Base-by-base conservation (phyloP, 495 filamentous ascomycete genomes). In the Podospora bellae-mahoneyi region DNA sequence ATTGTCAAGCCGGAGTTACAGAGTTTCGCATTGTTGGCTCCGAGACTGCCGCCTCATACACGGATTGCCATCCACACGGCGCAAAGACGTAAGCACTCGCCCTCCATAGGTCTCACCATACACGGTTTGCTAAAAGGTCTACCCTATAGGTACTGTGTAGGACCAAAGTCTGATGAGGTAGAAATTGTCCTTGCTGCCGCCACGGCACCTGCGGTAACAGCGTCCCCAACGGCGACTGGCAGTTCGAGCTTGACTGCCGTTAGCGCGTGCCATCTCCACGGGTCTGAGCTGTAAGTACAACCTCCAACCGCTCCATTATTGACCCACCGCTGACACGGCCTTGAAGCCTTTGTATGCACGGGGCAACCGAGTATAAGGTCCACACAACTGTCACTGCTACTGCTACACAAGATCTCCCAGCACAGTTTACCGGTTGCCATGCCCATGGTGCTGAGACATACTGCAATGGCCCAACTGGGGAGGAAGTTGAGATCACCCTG, bases 381-480 rank as follows among this genome's bases (percentile, higher is more conserved):
- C 64, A 69, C 20, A 66, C 66, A 0, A 67, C 66, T 2, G 64
- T 65, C 0, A 74, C 69, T 5, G 69, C 62, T 28, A 74, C 72
- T 4, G 69, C 65, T 32, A 72, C 69, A 23, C 66, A 71, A 7
- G 69, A 68, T 26, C 39, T 74, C 13, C 70, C 73, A 0, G 28
- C 73, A 0, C 28, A 66, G 15, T 75, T 66, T 39, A 73, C 74
- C 6, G 69, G 64, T 3, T 76, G 74, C 60, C 72, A 76, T 34
- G 53, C 64, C 10, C 69, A 76, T 62, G 72, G 59, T 9, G 44
- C 63, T 3, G 68, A 70, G 32, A 70, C 60, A 68, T 74, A 65
- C 76, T 89, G 86, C 66, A 26, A 83, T 19, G 79, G 77, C 3
- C 73, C 77, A 10, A 72, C 82, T 55, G 86, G 84, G n/a, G 78